Evolutionary conservation across 1,284 basidiomycete genomes (phyloP).

Genomic region (Rhizoctonia solani): DNA sequence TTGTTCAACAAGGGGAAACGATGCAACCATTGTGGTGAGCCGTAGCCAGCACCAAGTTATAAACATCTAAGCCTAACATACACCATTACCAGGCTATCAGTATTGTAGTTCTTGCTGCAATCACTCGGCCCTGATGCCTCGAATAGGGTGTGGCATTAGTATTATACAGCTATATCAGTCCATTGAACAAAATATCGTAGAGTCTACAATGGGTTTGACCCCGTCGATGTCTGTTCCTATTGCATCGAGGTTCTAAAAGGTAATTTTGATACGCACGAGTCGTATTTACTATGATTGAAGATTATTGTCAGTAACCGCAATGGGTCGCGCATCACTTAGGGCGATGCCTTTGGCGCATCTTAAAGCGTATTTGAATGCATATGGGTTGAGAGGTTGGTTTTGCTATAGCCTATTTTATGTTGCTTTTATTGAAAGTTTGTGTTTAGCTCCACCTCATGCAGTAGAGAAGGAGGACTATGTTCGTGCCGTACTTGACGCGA

Average conservation of each 20-base stretch:
- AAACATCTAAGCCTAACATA: background rate
- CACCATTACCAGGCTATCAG: background rate
- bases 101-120: conserved; percentile 14
- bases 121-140: conserved; percentile 23
- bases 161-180: background rate
- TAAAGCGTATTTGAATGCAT: conserved; percentile 20
- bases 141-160: conserved; percentile 8
- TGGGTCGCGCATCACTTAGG: conserved; percentile 1
- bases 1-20: conserved; percentile 13
- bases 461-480: conserved; percentile 30
- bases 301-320: conserved; percentile 12
- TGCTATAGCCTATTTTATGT: background rate
- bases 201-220: conserved; percentile 28
- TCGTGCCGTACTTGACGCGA: conserved; percentile 2
- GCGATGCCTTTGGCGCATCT: conserved; percentile 21
- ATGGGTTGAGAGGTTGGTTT: conserved; percentile 13
- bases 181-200: background rate
- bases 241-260: conserved; percentile 26
- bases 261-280: background rate
- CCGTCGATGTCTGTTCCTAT: conserved; percentile 23
- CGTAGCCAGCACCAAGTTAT: too few relatives aligned
- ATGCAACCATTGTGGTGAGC: conserved; percentile 22
- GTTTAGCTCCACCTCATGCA: conserved; percentile 9
- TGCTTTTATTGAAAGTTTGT: background rate
- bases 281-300: background rate